A percentile compares a stretch with the other conserved stretches of the same genome.
phyloP scores from a whole-genome alignment of 495 filamentous ascomycete genomes.

The Apodospora peruviana region DNA sequence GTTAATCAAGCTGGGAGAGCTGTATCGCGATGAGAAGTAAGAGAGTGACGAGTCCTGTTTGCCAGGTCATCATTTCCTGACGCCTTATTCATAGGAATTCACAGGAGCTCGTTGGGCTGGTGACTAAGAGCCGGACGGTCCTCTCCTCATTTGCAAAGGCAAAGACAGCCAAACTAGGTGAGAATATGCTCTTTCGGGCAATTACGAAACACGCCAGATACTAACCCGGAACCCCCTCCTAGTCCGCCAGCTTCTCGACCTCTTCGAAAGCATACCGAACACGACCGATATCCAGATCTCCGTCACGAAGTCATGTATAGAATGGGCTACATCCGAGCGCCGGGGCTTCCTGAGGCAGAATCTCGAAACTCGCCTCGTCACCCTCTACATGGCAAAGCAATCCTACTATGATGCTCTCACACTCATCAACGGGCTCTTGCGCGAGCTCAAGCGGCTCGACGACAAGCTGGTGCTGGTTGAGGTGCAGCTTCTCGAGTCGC shows the following conservation, averaged over 20 bases:
- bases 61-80: background rate
- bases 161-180: constrained; percentile 97
- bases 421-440: constrained; percentile 90
- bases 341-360: constrained; percentile 95
- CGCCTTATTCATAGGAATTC: constrained; percentile 49
- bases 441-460: constrained; percentile 94
- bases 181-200: constrained; percentile 12
- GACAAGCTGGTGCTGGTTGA: constrained; percentile 99
- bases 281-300: constrained; percentile 86
- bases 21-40: constrained; percentile 83
- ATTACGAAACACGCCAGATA: no score
- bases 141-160: constrained; percentile 96
- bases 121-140: constrained; percentile 82
- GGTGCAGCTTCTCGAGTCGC: constrained; percentile 93
- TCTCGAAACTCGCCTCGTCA: constrained; percentile 91
- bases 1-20: constrained; percentile 77
- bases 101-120: constrained; percentile 83
- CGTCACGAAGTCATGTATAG: constrained; percentile 96
- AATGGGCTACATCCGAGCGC: constrained; percentile 92
- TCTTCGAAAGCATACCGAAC: constrained; percentile 89
- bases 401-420: constrained; percentile 94
- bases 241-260: constrained; percentile 96
- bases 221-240: constrained; percentile 7
- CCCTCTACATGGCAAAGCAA: constrained; percentile 91
- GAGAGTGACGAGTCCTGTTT: constrained; percentile 13